Evolutionary conservation across 2,329 filamentous ascomycete genomes (phyloP).

Genomic region (Alternaria longipes): DNA sequence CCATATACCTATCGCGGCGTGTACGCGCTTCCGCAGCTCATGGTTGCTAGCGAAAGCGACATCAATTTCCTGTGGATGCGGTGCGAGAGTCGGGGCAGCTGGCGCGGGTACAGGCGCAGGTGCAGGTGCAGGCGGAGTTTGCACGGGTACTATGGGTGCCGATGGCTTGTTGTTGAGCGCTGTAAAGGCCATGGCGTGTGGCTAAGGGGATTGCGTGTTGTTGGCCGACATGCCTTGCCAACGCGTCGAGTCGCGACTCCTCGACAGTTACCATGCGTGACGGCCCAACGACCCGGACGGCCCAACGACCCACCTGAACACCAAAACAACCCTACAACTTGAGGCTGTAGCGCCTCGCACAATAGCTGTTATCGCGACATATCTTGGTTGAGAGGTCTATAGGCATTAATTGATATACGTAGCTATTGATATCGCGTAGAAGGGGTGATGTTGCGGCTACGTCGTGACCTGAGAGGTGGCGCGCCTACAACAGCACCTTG

Average conservation of each 20-base stretch:
- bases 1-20: conserved; percentile 47
- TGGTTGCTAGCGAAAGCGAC: conserved; percentile 46
- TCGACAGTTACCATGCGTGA: too few species aligned
- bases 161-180: conserved; percentile 30
- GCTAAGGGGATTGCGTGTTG: conserved; percentile 17
- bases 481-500: too few species aligned
- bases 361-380: too few species aligned
- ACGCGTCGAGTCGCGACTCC: conserved; percentile 28
- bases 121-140: neutral
- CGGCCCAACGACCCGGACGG: too few species aligned
- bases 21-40: conserved; percentile 50
- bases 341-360: too few species aligned
- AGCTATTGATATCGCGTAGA: too few species aligned
- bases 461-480: too few species aligned
- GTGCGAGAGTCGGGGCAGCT: conserved; percentile 6
- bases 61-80: conserved; percentile 44
- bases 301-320: too few species aligned
- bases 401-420: too few species aligned
- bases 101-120: conserved; percentile 1
- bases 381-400: too few species aligned
- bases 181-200: conserved; percentile 33
- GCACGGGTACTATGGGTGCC: conserved; percentile 16
- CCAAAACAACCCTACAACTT: too few species aligned
- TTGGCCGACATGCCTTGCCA: conserved; percentile 5
- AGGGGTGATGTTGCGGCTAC: too few species aligned